Conservation (phyloP, 2,329 filamentous ascomycete genomes). For the Aspergillus novoparasiticus region DNA sequence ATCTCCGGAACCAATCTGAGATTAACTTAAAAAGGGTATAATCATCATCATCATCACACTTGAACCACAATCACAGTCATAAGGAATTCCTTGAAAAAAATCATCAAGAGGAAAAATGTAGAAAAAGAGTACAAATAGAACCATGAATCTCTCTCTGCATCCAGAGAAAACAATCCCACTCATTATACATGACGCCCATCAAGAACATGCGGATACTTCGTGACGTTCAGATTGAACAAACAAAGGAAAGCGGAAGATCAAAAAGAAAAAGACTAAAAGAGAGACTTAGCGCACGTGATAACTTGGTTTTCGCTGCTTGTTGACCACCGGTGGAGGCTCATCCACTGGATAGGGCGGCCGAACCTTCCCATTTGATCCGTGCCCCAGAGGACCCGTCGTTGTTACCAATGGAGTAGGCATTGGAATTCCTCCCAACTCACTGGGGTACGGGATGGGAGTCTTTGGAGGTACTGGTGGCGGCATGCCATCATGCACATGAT, state of each 20-base stretch:
- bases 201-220: neutral
- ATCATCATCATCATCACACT: neutral
- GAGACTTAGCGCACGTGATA: conserved; percentile 56
- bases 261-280: neutral
- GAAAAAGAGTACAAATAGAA: neutral
- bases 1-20: conserved; percentile 5
- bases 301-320: conserved; percentile 83
- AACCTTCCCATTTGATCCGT: conserved; percentile 25
- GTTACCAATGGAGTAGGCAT: conserved; percentile 40
- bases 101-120: neutral
- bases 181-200: neutral
- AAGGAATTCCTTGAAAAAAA: neutral
- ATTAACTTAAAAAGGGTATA: conserved; percentile 4
- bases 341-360: conserved; percentile 77
- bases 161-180: neutral
- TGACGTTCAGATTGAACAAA: conserved; percentile 4
- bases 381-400: conserved; percentile 12
- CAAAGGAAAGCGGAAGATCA: conserved; percentile 16
- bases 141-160: neutral
- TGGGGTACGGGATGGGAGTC: conserved; percentile 66
- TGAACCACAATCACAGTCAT: conserved; percentile 6
- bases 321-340: conserved; percentile 79
- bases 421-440: conserved; percentile 30
- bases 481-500: conserved; percentile 30
- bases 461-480: conserved; percentile 78